phyloP scores from a whole-genome alignment of 345 rosid genomes.

The Euphorbia lathyris region DNA sequence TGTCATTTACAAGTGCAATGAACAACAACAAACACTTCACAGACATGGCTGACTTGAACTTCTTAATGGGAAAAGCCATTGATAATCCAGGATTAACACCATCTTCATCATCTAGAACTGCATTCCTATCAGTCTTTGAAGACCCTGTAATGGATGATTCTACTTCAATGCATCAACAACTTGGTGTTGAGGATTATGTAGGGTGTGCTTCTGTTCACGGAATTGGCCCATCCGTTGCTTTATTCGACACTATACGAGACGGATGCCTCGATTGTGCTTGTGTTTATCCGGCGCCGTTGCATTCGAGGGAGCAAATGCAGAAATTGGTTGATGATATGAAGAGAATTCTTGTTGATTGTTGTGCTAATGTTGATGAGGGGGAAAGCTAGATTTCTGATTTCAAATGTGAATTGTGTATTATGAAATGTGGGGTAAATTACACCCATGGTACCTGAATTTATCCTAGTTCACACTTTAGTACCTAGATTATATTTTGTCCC shows the following conservation, averaged over 20 bases:
- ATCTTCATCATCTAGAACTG: constrained; percentile 40
- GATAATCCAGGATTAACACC: constrained; percentile 47
- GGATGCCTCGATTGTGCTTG: constrained; percentile 41
- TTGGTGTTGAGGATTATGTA: constrained; percentile 44
- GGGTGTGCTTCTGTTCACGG: constrained; percentile 55
- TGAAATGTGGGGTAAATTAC: no score
- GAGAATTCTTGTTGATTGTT: constrained; percentile 31
- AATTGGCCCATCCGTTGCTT: constrained; percentile 41
- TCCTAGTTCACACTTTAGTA: no score
- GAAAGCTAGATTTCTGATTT: constrained; percentile 4
- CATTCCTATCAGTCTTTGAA: constrained; percentile 45
- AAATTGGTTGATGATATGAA: constrained; percentile 37
- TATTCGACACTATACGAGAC: constrained; percentile 46
- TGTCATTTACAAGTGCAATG: constrained; percentile 29
- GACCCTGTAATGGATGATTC: constrained; percentile 35
- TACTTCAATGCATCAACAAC: constrained; percentile 13
- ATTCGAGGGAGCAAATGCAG: constrained; percentile 48
- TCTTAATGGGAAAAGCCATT: constrained; percentile 50
- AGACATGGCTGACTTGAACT: constrained; percentile 54
- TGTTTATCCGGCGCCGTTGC: constrained; percentile 51
- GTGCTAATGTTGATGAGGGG: constrained; percentile 2
- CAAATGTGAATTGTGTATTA: background rate
- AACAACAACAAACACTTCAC: constrained; percentile 37
- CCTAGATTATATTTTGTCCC: no score
- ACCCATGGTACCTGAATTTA: no score